These are phyloP conservation scores for Aspergillus taichungensis DNA, from an alignment of 495 filamentous ascomycete species.

Conservation along the genomic window DNA sequence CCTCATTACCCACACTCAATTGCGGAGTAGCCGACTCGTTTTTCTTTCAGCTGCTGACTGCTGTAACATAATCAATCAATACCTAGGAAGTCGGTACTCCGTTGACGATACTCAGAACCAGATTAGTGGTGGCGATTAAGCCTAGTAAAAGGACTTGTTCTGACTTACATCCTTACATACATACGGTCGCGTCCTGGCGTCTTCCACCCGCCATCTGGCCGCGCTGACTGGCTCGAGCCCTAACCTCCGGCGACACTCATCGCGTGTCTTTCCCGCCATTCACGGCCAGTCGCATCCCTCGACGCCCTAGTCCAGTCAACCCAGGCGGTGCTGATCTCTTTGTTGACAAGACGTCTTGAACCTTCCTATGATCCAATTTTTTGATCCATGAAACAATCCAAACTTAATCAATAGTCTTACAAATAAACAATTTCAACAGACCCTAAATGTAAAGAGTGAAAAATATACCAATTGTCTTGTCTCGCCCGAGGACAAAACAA, in stretches of 20 bases:
- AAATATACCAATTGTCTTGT: no score
- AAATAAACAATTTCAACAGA: no score
- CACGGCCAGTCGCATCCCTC: neutral
- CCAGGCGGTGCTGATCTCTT: no score
- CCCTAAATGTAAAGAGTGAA: no score
- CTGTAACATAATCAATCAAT: neutral
- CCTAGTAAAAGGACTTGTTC: neutral
- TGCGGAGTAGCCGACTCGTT: conserved; percentile 12
- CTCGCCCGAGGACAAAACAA: no score
- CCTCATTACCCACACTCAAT: conserved; percentile 5
- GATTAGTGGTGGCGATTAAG: no score
- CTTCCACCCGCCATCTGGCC: conserved; percentile 6
- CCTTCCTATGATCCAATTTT: no score
- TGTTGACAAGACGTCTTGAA: neutral
- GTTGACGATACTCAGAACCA: no score
- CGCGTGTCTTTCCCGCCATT: conserved; percentile 4
- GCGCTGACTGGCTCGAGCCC: conserved; percentile 11
- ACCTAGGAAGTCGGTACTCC: no score
- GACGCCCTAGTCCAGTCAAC: neutral
- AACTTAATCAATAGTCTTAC: no score
- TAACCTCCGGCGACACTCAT: conserved; percentile 5
- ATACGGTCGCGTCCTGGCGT: conserved; percentile 11
- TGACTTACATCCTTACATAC: conserved; percentile 4
- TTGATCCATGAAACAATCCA: no score
- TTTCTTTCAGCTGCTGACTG: conserved; percentile 17